Evolutionary conservation across 129 eudicot genomes (phyloP).

Genomic region (Lactuca saligna): DNA sequence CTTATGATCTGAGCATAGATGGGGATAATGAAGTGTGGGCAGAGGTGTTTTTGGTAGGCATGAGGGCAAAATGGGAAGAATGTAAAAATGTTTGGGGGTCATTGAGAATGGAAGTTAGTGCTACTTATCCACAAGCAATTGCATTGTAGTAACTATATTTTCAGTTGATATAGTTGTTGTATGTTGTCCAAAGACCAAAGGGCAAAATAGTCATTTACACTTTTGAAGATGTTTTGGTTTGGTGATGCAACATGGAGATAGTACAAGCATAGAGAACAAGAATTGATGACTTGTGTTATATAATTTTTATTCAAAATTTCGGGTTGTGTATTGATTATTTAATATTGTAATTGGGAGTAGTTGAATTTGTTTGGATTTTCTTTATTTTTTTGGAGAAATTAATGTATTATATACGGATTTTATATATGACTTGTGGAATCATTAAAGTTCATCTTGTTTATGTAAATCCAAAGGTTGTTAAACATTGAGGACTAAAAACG

Average conservation of each 20-base stretch:
- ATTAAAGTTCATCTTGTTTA: no score
- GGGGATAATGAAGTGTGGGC: conserved; percentile 79
- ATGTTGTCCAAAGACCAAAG: not conserved
- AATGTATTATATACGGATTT: not conserved
- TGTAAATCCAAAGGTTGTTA: no score
- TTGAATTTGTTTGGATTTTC: not conserved
- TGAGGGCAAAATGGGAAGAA: conserved; percentile 51
- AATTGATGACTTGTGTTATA: not conserved
- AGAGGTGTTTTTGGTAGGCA: conserved; percentile 43
- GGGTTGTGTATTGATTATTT: not conserved
- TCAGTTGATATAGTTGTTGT: conserved; percentile 10
- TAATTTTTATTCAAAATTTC: not conserved
- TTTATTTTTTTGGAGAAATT: not conserved
- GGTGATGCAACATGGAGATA: not conserved
- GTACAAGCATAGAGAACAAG: conserved; percentile 11
- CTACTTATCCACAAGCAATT: conserved; percentile 85
- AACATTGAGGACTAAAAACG: no score
- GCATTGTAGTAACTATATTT: conserved; percentile 45
- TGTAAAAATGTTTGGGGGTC: conserved; percentile 76
- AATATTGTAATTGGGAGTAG: not conserved
- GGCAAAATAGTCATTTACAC: conserved; percentile 16
- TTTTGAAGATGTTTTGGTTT: not conserved
- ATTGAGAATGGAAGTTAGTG: conserved; percentile 68
- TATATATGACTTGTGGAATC: no score
- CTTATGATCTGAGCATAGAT: conserved; percentile 76